These are phyloP conservation scores for Ceratobasidium sp. DNA, from an alignment of 1,284 basidiomycete genomes.

Conservation along the genomic window DNA sequence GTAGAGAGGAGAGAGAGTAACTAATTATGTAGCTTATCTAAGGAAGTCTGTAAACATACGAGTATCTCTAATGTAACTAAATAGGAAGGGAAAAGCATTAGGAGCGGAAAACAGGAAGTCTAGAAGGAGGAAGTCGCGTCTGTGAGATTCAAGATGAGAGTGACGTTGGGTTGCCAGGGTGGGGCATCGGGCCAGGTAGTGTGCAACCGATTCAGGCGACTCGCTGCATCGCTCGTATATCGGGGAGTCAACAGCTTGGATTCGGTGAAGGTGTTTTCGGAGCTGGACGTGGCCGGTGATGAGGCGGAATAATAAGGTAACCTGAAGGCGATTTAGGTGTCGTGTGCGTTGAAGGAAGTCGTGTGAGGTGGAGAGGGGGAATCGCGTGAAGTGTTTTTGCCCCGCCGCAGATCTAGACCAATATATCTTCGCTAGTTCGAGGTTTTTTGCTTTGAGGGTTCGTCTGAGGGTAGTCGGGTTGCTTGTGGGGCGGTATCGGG, in stretches of 20 bases:
- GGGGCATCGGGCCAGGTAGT: slow-evolving; percentile 13
- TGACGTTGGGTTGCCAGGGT: not conserved
- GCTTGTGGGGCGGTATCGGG: not conserved
- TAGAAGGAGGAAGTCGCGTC: not conserved
- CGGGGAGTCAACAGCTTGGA: not conserved
- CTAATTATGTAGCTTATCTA: too few relatives aligned
- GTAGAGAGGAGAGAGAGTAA: too few relatives aligned
- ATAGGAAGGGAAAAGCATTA: not conserved
- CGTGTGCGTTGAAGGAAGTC: not conserved
- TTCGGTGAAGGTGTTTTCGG: not conserved
- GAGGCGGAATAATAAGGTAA: slow-evolving; percentile 13
- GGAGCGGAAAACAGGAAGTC: not conserved
- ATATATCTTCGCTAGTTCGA: not conserved
- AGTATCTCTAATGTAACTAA: slow-evolving; percentile 9
- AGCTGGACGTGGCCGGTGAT: slow-evolving; percentile 25
- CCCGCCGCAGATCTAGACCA: not conserved
- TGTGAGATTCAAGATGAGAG: not conserved
- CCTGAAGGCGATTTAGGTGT: not conserved
- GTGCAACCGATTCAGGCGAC: not conserved
- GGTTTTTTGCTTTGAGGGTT: not conserved
- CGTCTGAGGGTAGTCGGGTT: not conserved
- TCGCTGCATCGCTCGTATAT: not conserved
- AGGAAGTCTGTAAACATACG: too few relatives aligned
- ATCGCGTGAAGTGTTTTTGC: not conserved
- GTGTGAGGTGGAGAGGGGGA: not conserved